phyloP scores from a whole-genome alignment of 2,329 filamentous ascomycete genomes.

The Dothideomycetidae sp. region DNA sequence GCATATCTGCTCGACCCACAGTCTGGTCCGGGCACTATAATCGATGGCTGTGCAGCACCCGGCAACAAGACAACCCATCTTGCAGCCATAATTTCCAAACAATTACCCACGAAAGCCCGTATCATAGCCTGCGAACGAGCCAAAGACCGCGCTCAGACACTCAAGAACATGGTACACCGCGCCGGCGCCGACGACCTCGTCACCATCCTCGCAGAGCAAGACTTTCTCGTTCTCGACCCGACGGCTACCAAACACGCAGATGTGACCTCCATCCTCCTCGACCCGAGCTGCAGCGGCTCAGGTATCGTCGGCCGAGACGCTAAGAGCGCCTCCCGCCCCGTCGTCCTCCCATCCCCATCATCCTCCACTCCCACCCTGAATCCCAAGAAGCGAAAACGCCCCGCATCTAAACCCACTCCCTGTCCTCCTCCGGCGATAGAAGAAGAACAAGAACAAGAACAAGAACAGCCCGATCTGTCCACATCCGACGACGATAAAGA shows the following conservation, averaged over 20 bases:
- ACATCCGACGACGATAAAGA: slow-evolving; percentile 32
- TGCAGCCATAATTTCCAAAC: slow-evolving; percentile 51
- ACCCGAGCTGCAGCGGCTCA: slow-evolving; percentile 90
- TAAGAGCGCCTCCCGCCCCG: slow-evolving; percentile 8
- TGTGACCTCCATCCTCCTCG: slow-evolving; percentile 74
- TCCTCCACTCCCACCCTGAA: slow-evolving; percentile 2
- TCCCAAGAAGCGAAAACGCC: slow-evolving; percentile 22
- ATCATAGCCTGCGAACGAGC: slow-evolving; percentile 78
- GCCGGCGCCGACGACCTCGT: slow-evolving; percentile 58
- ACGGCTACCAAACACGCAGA: slow-evolving; percentile 43
- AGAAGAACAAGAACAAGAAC: slow-evolving; percentile 25
- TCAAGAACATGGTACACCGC: slow-evolving; percentile 70
- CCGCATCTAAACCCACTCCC: no score
- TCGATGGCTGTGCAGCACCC: slow-evolving; percentile 90
- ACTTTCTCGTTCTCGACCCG: slow-evolving; percentile 70
- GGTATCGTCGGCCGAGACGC: slow-evolving; percentile 86
- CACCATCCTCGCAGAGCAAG: slow-evolving; percentile 55
- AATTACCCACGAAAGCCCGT: slow-evolving; percentile 19
- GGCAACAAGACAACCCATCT: slow-evolving; percentile 96
- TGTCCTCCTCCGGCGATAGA: slow-evolving; percentile 7
- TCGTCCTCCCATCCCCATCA: background rate
- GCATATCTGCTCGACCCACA: slow-evolving; percentile 68
- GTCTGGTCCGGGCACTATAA: slow-evolving; percentile 54
- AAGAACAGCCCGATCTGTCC: slow-evolving; percentile 19
- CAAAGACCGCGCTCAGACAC: slow-evolving; percentile 51